Conservation (phyloP, 2,329 filamentous ascomycete genomes). For the Pseudopithomyces chartarum region DNA sequence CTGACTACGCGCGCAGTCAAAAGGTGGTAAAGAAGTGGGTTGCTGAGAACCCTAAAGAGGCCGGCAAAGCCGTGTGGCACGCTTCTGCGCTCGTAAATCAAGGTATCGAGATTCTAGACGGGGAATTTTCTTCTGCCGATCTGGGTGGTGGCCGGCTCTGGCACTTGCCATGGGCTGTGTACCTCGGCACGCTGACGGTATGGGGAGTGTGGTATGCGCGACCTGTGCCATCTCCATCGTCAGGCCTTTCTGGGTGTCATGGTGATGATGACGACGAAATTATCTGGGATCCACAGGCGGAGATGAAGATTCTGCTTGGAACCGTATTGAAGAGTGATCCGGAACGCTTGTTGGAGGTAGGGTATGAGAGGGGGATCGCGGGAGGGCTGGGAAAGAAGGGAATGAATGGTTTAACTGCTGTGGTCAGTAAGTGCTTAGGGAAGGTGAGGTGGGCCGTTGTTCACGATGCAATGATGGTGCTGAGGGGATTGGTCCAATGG, state of each 20-base stretch:
- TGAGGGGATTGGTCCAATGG: constrained; percentile 50
- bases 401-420: constrained; percentile 59
- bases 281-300: constrained; percentile 55
- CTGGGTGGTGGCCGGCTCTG: constrained; percentile 60
- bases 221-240: constrained; percentile 13
- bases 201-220: constrained; percentile 62
- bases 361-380: constrained; percentile 37
- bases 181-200: constrained; percentile 62
- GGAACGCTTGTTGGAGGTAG: constrained; percentile 38
- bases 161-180: constrained; percentile 67
- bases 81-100: constrained; percentile 59
- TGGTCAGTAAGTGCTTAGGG: constrained; percentile 61
- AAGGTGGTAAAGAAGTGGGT: constrained; percentile 59
- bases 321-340: constrained; percentile 48
- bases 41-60: constrained; percentile 35
- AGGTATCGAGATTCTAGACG: constrained; percentile 54
- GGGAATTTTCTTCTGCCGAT: constrained; percentile 34
- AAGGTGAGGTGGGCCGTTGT: constrained; percentile 67
- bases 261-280: constrained; percentile 49
- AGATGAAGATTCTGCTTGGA: constrained; percentile 54
- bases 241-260: neutral
- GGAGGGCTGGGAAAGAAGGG: constrained; percentile 52
- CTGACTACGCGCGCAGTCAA: constrained; percentile 58
- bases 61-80: constrained; percentile 58
- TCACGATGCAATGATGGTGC: constrained; percentile 64